Evolutionary conservation across 768 basidiomycete species (phyloP), one percentile per base, ranked within the genome.

Genomic region (Amanita pseudoporphyria): DNA sequence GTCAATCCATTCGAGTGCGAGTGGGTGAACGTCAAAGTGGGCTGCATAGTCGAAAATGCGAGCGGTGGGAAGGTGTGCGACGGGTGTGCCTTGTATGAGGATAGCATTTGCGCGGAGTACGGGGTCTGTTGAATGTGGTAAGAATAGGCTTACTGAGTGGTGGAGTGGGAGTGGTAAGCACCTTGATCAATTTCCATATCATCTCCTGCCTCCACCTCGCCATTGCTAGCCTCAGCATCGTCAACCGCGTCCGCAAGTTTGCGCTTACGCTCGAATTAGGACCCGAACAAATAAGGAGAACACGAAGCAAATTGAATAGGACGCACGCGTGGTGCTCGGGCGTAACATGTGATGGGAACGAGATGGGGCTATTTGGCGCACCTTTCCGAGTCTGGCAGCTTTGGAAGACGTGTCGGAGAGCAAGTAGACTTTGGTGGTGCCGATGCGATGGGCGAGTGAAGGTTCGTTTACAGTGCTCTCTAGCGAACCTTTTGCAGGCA

Each of bases 1-100:
- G 62, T 89, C 81, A 16, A 92, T 74, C 89, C 89, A 92, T 67
- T 92, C 89, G 6, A 92, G 67, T 6, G 76, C 88, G 54, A 87
- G 73, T 0, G 88, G 88, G 16, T 76, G 71, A 0, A 80, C 72
- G 41, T 85, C 82, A 58, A 86, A 88, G 56, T 90, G 83, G 1
- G 80, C 84, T 28, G 82, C 81, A 57, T 91, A 92, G 0, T 83
- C 87, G 59, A 91, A 91, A 47, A 92, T 72, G 33, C 84, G 76
- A 2, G 78, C 70, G 3, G 89, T 92, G 19, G 86, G 79, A 7
- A 92, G 74, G 56, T 82, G 76, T 3, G 81, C 71, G 51, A 92
- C 86, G 0, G 89, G 85, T 6, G 76, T 59, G 19, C 89, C 89
- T 4, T 70, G 72, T n/a, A 91, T 59, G 43, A 89, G 73, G 38